Evolutionary conservation across 2,329 filamentous ascomycete species (phyloP).

Genomic region (Pseudogymnoascus sp.): DNA sequence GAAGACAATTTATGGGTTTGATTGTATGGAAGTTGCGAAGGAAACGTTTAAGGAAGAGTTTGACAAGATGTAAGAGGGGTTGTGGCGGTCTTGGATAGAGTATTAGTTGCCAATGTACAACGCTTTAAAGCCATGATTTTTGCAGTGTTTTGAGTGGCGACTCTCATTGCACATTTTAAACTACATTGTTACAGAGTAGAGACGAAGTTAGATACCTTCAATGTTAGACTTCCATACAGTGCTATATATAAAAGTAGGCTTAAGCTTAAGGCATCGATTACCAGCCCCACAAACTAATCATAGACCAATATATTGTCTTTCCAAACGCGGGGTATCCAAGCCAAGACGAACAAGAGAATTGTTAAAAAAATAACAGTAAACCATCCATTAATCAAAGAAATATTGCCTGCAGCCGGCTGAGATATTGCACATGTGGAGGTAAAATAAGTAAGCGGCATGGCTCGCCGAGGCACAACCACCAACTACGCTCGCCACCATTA

Average conservation of each 20-base stretch:
- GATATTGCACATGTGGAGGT: not conserved
- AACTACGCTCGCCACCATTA: not conserved
- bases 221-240: not conserved
- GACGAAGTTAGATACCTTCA: not conserved
- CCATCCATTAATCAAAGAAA: not conserved
- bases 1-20: slow-evolving; percentile 55
- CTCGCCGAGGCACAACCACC: not conserved
- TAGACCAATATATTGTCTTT: not conserved
- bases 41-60: slow-evolving; percentile 45
- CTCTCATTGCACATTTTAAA: not conserved
- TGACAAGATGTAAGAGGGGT: not conserved
- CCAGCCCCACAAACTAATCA: not conserved
- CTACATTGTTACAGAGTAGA: not conserved
- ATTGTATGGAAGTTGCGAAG: slow-evolving; percentile 47
- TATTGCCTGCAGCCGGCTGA: not conserved
- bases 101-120: not conserved
- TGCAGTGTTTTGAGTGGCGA: not conserved
- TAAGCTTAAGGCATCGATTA: not conserved
- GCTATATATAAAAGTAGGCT: not conserved
- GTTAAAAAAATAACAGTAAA: not conserved
- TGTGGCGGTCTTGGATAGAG: not conserved
- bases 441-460: not conserved
- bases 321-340: not conserved
- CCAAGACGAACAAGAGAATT: not conserved
- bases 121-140: not conserved